Evolutionary conservation across 192 early-diverging fungal genomes (phyloP), one percentile per base, ranked within the genome.

Genomic region (Allomyces arbusculus): DNA sequence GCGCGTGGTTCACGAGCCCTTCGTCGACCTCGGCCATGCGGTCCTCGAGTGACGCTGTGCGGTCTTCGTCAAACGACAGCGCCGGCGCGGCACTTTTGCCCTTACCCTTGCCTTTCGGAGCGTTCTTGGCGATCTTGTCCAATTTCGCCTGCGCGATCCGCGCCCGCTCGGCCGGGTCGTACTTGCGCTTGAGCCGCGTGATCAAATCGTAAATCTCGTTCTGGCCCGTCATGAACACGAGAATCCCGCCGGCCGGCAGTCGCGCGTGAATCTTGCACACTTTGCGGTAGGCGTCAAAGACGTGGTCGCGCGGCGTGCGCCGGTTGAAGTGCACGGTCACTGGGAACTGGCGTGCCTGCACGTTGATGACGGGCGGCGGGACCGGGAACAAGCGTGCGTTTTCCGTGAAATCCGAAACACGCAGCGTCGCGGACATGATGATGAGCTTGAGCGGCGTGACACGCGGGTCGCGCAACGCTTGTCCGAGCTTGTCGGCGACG

Each of bases 381-480:
- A 61, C 63, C 5, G 82, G 76, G 72, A 97, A 97, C 23, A 99
- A 77, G 4, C 80, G 75, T 26, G 74, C 73, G 75, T 97, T 97
- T 65, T 79, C 77, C 40, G 87, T 90, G 73, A 99, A 97, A 73
- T 97, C 97, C 68, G 92, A 87, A 0, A 98, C 91, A n/a, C 91
- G 83, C 66, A 99, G 76, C 0, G 97, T 99, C 61, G 97, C 97
- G 64, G 87, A 89, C 97, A 99, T 99, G 68, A 99, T 94, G n/a
- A 99, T 79, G 61, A 99, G 74, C 74, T 89, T 88, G 6, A 98
- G 78, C 20, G 94, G 92, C 66, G 62, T 33, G 16, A 24, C 22
- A 22, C 65, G 23, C n/a, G 44, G 25, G 67, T 22, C 61, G 43
- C 20, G 62, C 8, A 19, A 65, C 7, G 28, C 20, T 72, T 72